Percentiles rank a stretch among this genome's conserved stretches.
Evolutionary conservation across 225 moss, liverwort and hornwort species (phyloP).

Genomic region (Marchantia polymorpha): DNA sequence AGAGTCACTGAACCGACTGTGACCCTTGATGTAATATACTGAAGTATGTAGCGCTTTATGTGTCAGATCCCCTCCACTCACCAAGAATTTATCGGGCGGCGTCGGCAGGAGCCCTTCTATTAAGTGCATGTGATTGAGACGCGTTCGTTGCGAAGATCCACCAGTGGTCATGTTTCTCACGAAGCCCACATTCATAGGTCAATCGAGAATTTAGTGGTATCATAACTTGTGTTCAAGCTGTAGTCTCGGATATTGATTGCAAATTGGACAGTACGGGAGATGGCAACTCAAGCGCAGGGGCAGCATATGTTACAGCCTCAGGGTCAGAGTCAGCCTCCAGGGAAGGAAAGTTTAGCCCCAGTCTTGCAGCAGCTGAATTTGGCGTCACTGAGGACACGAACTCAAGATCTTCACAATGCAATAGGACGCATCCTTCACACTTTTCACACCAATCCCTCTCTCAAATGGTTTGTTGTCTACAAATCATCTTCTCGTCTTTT

Average conservation of each 20-base stretch:
- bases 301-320: conserved; percentile 34
- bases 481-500: not conserved
- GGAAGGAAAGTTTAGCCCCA: conserved; percentile 60
- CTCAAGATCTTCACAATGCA: conserved; percentile 82
- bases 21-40: no score
- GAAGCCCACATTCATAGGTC: no score
- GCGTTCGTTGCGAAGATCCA: no score
- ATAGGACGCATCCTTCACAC: conserved; percentile 85
- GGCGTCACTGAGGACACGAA: conserved; percentile 78
- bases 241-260: not conserved
- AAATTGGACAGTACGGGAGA: conserved; percentile 20
- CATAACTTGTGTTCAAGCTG: not conserved
- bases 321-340: conserved; percentile 30
- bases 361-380: conserved; percentile 96
- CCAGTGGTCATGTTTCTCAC: no score
- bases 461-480: conserved; percentile 61
- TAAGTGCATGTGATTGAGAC: no score
- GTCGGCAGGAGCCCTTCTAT: no score
- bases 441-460: conserved; percentile 64
- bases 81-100: no score
- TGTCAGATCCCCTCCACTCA: no score
- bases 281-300: conserved; percentile 59
- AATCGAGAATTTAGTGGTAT: no score
- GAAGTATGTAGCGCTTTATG: no score
- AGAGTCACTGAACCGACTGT: no score